A percentile compares a stretch with the other conserved stretches of the same genome.
These are phyloP conservation scores for Trifolium subterraneum DNA, from an alignment of 306 rosid genomes.

Conservation along the genomic window DNA sequence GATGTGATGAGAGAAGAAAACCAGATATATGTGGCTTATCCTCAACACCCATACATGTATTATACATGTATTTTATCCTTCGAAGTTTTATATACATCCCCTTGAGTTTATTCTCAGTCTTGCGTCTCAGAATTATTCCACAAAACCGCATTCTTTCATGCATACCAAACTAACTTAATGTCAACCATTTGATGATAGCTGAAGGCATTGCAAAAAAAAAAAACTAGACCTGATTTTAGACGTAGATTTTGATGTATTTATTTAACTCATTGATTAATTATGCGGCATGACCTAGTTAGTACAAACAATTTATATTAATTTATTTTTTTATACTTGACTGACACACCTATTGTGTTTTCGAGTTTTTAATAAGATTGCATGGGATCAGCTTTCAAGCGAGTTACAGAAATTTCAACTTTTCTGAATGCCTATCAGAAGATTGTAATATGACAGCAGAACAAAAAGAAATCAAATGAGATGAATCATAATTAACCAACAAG, in stretches of 20 bases:
- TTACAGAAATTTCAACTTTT: background rate
- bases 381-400: background rate
- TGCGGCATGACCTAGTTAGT: too few relatives aligned
- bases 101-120: slow-evolving; percentile 4
- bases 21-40: slow-evolving; percentile 1
- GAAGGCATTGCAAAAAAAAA: too few relatives aligned
- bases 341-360: too few relatives aligned
- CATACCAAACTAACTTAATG: background rate
- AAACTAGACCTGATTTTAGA: too few relatives aligned
- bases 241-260: too few relatives aligned
- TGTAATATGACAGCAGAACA: background rate
- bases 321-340: too few relatives aligned
- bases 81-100: background rate
- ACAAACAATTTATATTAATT: too few relatives aligned
- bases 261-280: too few relatives aligned
- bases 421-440: background rate
- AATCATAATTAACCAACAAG: background rate
- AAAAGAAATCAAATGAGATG: background rate
- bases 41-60: background rate
- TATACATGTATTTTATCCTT: background rate
- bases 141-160: background rate
- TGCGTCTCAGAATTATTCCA: background rate
- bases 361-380: background rate
- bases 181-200: background rate
- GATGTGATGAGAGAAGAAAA: slow-evolving; percentile 14